These are phyloP conservation scores for Heimioporus sp. DNA, from an alignment of 768 basidiomycete genomes.

Conservation along the genomic window DNA sequence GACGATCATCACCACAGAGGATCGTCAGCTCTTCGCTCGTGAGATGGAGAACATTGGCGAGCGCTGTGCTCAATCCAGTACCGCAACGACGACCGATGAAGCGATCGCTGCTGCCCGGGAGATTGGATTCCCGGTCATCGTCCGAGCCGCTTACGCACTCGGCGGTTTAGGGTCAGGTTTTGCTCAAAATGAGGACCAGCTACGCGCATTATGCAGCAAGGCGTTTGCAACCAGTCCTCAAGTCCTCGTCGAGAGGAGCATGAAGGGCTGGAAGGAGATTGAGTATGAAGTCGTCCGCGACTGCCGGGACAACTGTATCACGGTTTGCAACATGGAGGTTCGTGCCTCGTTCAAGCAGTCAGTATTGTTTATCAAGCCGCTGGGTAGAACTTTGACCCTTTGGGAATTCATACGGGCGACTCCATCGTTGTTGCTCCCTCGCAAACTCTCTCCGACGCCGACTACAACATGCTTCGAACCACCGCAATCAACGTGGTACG, in stretches of 20 bases:
- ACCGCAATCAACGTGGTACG: slow-evolving; percentile 98
- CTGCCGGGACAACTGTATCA: slow-evolving; percentile 97
- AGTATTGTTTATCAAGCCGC: not conserved
- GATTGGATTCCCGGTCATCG: slow-evolving; percentile 95
- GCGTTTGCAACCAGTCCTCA: slow-evolving; percentile 98
- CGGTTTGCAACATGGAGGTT: slow-evolving; percentile 99
- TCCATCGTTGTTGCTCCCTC: slow-evolving; percentile 98
- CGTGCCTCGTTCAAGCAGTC: slow-evolving; percentile 23
- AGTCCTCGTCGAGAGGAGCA: slow-evolving; percentile 97
- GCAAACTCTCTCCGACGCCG: slow-evolving; percentile 97
- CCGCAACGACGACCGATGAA: slow-evolving; percentile 85
- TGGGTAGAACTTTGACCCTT: slow-evolving; percentile 92
- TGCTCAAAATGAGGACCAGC: slow-evolving; percentile 89
- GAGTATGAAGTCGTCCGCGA: slow-evolving; percentile 99
- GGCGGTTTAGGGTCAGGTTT: slow-evolving; percentile 96
- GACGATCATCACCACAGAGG: slow-evolving; percentile 96
- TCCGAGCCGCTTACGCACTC: slow-evolving; percentile 94
- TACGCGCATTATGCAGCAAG: slow-evolving; percentile 85
- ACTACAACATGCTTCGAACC: slow-evolving; percentile 98
- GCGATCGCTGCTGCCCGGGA: slow-evolving; percentile 75
- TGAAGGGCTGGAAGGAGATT: slow-evolving; percentile 99
- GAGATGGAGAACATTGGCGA: slow-evolving; percentile 97
- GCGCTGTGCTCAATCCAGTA: slow-evolving; percentile 87
- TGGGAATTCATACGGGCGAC: slow-evolving; percentile 98
- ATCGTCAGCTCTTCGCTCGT: slow-evolving; percentile 88